Percentiles rank a stretch among this genome's conserved stretches.
Conservation (phyloP, 371 early-diverging fungal genomes). For the Vairimorpha apis region DNA sequence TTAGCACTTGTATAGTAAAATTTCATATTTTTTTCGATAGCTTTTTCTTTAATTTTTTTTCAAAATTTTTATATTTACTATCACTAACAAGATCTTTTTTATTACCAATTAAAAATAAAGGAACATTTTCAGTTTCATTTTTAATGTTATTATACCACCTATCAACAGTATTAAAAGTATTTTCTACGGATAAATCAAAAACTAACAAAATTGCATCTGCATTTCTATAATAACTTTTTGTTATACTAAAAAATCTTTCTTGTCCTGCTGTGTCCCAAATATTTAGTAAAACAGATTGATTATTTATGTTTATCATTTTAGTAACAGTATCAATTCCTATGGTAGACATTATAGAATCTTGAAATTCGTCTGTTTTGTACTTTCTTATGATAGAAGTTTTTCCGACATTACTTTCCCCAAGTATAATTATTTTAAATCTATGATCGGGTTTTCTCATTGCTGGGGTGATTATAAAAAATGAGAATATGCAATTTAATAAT, state of each 20-base stretch:
- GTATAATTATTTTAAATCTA: conserved; percentile 59
- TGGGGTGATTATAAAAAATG: no score
- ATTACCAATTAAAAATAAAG: conserved; percentile 96
- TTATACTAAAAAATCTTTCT: conserved; percentile 65
- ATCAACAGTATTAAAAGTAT: conserved; percentile 73
- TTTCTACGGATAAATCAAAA: conserved; percentile 91
- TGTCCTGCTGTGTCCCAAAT: conserved; percentile 89
- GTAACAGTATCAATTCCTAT: conserved; percentile 99
- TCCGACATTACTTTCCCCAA: conserved; percentile 62
- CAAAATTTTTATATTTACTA: conserved; percentile 65
- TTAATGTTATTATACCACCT: conserved; percentile 95
- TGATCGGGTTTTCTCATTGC: neutral
- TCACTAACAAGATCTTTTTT: conserved; percentile 78
- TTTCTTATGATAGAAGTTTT: conserved; percentile 64
- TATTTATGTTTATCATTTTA: conserved; percentile 83
- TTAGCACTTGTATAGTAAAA: conserved; percentile 87
- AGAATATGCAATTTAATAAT: no score
- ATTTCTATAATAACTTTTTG: conserved; percentile 84
- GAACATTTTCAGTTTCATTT: conserved; percentile 89
- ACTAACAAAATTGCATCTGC: conserved; percentile 94
- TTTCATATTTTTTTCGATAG: conserved; percentile 71
- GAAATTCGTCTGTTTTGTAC: conserved; percentile 92
- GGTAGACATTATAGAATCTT: conserved; percentile 92
- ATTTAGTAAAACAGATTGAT: conserved; percentile 91
- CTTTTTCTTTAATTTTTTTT: conserved; percentile 80